These are phyloP conservation scores for Cadophora sp. DNA, from an alignment of 2,329 filamentous ascomycete genomes.

Conservation along the genomic window DNA sequence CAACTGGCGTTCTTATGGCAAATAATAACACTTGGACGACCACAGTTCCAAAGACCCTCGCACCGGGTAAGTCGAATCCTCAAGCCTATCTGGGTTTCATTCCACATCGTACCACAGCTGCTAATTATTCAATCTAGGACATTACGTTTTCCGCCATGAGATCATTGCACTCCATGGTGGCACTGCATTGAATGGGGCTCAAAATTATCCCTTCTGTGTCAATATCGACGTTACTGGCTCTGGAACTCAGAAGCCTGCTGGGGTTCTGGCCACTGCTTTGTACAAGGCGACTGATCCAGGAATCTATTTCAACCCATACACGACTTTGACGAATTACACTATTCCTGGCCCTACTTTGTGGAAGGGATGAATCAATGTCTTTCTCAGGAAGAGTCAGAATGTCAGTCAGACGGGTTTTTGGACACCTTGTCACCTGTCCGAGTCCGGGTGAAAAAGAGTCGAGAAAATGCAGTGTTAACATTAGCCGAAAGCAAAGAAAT, in stretches of 20 bases:
- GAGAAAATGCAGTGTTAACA: not conserved
- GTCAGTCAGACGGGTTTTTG: not conserved
- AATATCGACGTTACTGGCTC: conserved; percentile 54
- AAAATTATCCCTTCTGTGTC: conserved; percentile 57
- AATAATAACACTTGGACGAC: conserved; percentile 59
- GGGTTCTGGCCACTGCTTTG: conserved; percentile 47
- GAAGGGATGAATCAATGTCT: not conserved
- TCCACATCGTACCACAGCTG: too few relatives aligned
- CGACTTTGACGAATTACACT: conserved; percentile 38
- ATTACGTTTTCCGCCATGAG: conserved; percentile 59
- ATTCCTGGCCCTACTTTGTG: conserved; percentile 44
- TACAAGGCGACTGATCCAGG: conserved; percentile 51
- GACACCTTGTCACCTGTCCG: not conserved
- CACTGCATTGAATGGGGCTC: conserved; percentile 48
- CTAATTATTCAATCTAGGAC: not conserved
- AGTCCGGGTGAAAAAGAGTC: too few relatives aligned
- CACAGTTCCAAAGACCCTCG: conserved; percentile 50
- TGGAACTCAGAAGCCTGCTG: conserved; percentile 47
- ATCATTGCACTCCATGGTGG: conserved; percentile 38
- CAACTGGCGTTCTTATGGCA: conserved; percentile 52
- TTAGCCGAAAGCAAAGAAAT: not conserved
- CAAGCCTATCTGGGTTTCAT: too few relatives aligned
- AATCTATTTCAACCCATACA: conserved; percentile 49
- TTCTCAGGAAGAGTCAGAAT: not conserved
- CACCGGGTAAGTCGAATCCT: conserved; percentile 43